phyloP scores from a whole-genome alignment of 768 basidiomycete genomes.

The Tubosaeta sp. region DNA sequence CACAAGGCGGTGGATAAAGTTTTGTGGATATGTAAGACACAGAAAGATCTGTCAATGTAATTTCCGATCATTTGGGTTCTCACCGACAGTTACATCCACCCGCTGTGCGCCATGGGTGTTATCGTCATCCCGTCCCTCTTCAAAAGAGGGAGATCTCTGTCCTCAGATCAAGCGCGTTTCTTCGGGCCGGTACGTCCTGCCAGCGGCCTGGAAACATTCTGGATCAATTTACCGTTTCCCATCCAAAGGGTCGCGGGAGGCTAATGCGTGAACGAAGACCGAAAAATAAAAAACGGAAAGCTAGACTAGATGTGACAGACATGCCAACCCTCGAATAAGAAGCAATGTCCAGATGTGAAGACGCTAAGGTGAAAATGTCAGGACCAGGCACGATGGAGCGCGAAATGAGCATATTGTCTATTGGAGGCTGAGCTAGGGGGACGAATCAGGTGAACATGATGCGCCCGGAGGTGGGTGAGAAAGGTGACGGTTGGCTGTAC shows the following conservation, averaged over 20 bases:
- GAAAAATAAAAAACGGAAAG: not conserved
- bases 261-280: not conserved
- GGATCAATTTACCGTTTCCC: constrained; percentile 12
- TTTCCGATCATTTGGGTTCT: constrained; percentile 6
- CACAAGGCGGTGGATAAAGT: not conserved
- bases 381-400: constrained; percentile 14
- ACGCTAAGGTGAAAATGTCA: constrained; percentile 1
- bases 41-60: not conserved
- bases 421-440: constrained; percentile 13
- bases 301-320: not conserved
- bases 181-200: constrained; percentile 10
- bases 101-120: constrained; percentile 1
- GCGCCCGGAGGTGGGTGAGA: constrained; percentile 10
- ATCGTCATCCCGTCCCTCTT: constrained; percentile 9
- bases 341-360: not conserved
- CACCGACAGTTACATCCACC: constrained; percentile 9
- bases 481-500: not conserved
- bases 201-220: not conserved
- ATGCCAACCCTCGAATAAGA: not conserved
- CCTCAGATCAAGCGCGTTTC: not conserved
- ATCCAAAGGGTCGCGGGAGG: constrained; percentile 18
- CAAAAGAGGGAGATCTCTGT: constrained; percentile 1
- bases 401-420: constrained; percentile 1
- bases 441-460: constrained; percentile 13
- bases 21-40: not conserved